Evolutionary conservation across 2,329 filamentous ascomycete species (phyloP).

Genomic region (Diaporthe velutina): DNA sequence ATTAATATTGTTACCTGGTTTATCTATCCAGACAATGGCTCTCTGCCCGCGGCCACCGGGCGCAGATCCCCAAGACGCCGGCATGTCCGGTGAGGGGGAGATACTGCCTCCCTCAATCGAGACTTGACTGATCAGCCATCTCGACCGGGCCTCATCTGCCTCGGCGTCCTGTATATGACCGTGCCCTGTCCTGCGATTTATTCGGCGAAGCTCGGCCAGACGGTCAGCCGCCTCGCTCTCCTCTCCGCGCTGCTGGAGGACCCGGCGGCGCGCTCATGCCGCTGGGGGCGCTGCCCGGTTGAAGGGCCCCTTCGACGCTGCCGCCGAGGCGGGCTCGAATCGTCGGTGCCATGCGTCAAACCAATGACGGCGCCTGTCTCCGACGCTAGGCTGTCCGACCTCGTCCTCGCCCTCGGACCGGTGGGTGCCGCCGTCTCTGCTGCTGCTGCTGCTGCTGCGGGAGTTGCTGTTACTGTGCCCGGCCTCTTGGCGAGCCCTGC

Average conservation of each 20-base stretch:
- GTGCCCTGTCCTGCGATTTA: background rate
- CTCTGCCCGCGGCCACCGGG: background rate
- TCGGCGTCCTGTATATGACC: background rate
- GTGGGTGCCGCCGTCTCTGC: background rate
- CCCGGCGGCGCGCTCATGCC: background rate
- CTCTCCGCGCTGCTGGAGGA: background rate
- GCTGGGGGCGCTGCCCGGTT: background rate
- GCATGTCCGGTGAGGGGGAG: background rate
- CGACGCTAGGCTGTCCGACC: background rate
- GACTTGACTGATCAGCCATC: background rate
- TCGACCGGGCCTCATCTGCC: background rate
- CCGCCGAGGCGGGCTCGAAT: background rate
- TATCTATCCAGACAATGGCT: background rate
- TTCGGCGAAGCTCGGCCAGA: background rate
- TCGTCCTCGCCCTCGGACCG: constrained; percentile 22
- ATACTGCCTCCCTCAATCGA: background rate
- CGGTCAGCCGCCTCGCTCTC: background rate
- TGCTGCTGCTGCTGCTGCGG: background rate
- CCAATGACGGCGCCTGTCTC: background rate
- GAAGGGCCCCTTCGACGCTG: background rate
- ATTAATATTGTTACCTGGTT: background rate
- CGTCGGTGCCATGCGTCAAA: background rate
- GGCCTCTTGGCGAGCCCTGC: constrained; percentile 11
- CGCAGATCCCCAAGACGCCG: background rate
- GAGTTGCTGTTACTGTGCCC: background rate